Evolutionary conservation across 2,329 filamentous ascomycete genomes (phyloP).

Genomic region (Monilinia laxa): DNA sequence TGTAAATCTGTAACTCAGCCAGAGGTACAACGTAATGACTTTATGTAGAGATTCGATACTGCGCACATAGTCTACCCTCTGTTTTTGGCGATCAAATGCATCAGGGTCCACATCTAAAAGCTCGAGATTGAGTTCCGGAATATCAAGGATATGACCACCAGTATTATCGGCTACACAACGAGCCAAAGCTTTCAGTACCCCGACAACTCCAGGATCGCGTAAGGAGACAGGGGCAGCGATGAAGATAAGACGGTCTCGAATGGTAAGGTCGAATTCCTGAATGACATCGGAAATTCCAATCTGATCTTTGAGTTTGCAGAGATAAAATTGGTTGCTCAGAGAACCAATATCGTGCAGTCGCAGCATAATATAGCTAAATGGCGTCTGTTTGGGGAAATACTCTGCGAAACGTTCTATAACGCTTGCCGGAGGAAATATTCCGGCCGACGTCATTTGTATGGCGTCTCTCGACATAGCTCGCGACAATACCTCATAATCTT

Average conservation of each 20-base stretch:
- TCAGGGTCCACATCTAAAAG: slow-evolving; percentile 55
- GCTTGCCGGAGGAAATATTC: slow-evolving; percentile 68
- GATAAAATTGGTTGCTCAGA: slow-evolving; percentile 64
- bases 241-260: slow-evolving; percentile 74
- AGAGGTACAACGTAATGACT: slow-evolving; percentile 80
- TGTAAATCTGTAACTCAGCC: slow-evolving; percentile 86
- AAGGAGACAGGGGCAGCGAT: slow-evolving; percentile 66
- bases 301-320: slow-evolving; percentile 63
- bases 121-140: slow-evolving; percentile 66
- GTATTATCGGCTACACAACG: slow-evolving; percentile 65
- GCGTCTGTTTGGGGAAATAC: slow-evolving; percentile 78
- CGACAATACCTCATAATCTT: slow-evolving; percentile 64
- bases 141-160: slow-evolving; percentile 75
- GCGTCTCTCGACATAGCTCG: slow-evolving; percentile 63
- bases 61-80: slow-evolving; percentile 52
- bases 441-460: slow-evolving; percentile 66
- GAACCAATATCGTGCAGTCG: slow-evolving; percentile 66
- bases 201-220: slow-evolving; percentile 49
- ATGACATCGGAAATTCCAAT: slow-evolving; percentile 71
- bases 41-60: slow-evolving; percentile 78
- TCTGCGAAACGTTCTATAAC: slow-evolving; percentile 74
- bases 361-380: slow-evolving; percentile 78
- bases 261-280: slow-evolving; percentile 66
- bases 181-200: slow-evolving; percentile 64
- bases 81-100: slow-evolving; percentile 36